These are phyloP conservation scores for Zygoascus tannicola DNA, from an alignment of 805 yeast species.

Conservation along the genomic window DNA sequence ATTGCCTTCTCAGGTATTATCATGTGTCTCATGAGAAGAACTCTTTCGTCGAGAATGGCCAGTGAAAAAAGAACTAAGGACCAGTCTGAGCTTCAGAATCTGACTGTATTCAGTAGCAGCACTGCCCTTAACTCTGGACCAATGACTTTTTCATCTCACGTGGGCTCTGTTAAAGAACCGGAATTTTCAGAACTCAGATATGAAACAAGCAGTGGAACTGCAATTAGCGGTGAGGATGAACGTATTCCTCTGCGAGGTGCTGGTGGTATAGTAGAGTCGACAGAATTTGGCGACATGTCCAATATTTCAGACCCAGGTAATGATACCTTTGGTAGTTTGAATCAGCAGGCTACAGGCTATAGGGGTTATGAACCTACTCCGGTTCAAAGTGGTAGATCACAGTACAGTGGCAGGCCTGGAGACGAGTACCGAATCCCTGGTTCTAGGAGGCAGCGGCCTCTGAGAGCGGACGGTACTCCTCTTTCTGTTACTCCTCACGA, in stretches of 20 bases:
- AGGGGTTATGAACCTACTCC: constrained; percentile 6
- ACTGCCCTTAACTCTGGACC: constrained; percentile 6
- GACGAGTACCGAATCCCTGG: background rate
- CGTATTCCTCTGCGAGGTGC: constrained; percentile 7
- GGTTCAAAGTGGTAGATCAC: background rate
- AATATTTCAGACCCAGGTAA: constrained; percentile 4
- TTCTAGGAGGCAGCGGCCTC: background rate
- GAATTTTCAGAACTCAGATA: constrained; percentile 17
- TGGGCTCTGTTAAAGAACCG: constrained; percentile 7
- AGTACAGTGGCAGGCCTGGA: background rate
- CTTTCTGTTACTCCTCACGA: constrained; percentile 1
- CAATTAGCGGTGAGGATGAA: constrained; percentile 9
- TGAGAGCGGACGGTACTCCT: background rate
- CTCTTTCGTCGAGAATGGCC: constrained; percentile 32
- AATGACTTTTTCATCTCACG: constrained; percentile 1
- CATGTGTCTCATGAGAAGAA: constrained; percentile 64
- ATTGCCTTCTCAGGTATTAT: constrained; percentile 56
- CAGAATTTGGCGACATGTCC: constrained; percentile 1
- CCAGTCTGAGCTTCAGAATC: constrained; percentile 13
- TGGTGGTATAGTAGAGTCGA: background rate
- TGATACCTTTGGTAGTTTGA: constrained; percentile 3
- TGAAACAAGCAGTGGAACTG: constrained; percentile 11
- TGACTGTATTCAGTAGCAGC: constrained; percentile 10
- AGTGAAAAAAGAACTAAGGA: constrained; percentile 15
- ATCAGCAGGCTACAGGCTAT: constrained; percentile 3